Evolutionary conservation across 208 protist genomes (phyloP).

Genomic region (Porcisia hertigi): DNA sequence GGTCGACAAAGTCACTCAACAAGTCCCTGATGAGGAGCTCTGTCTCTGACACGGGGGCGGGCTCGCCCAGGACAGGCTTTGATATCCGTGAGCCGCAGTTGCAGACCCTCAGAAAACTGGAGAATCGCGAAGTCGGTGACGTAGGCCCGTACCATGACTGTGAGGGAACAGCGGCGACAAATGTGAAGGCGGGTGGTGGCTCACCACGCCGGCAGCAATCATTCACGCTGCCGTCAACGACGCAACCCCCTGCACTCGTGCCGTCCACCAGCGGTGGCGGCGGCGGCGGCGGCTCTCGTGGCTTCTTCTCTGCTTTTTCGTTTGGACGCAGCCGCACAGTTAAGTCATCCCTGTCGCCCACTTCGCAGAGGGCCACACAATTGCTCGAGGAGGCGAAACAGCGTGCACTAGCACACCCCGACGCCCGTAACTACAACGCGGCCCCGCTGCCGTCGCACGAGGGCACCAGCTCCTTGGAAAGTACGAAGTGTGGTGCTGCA

Average conservation of each 20-base stretch:
- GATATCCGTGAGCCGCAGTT: background rate
- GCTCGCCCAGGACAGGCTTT: background rate
- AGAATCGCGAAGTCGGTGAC: background rate
- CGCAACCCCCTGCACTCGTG: background rate
- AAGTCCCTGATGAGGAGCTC: background rate
- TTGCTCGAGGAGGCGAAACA: slow-evolving; percentile 14
- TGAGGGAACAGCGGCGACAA: background rate
- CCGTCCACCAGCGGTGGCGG: background rate
- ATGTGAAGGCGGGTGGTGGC: background rate
- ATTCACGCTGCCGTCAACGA: background rate
- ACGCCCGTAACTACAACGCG: slow-evolving; percentile 22
- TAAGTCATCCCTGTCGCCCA: slow-evolving; percentile 5
- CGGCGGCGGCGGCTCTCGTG: background rate
- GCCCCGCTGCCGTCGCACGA: background rate
- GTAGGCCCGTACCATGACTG: background rate
- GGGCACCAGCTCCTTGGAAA: background rate
- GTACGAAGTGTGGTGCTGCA: background rate
- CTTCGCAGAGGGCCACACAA: background rate
- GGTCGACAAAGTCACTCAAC: background rate
- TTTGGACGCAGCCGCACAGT: slow-evolving; percentile 10
- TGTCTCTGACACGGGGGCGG: background rate
- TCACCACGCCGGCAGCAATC: background rate
- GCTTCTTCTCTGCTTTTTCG: slow-evolving; percentile 17
- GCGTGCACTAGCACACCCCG: slow-evolving; percentile 24
- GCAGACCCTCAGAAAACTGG: background rate